Evolutionary conservation across 345 rosid genomes (phyloP).

Genomic region (Geranium brycei): DNA sequence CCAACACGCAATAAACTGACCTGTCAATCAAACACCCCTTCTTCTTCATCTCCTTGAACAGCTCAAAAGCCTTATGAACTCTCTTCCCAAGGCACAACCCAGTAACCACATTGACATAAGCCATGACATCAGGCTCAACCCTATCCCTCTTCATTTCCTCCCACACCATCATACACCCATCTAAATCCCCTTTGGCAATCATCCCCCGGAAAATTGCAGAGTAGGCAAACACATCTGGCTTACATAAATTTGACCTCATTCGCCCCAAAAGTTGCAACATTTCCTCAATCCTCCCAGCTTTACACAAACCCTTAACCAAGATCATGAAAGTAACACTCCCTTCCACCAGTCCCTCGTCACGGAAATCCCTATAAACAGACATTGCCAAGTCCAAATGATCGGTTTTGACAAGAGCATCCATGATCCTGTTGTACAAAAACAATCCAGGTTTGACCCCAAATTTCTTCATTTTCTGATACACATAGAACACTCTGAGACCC

Average conservation of each 20-base stretch:
- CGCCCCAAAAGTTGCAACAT: slow-evolving; percentile 47
- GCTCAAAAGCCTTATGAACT: slow-evolving; percentile 41
- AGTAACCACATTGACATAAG: slow-evolving; percentile 48
- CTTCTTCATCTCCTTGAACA: slow-evolving; percentile 69
- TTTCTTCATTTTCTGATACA: slow-evolving; percentile 83
- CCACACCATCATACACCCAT: slow-evolving; percentile 69
- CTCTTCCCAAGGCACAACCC: slow-evolving; percentile 60
- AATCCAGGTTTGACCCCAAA: slow-evolving; percentile 58
- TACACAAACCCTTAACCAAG: slow-evolving; percentile 67
- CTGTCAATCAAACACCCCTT: slow-evolving; percentile 62
- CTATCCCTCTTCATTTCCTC: slow-evolving; percentile 62
- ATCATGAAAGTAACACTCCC: slow-evolving; percentile 69
- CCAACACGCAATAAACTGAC: slow-evolving; percentile 43
- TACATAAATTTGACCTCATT: slow-evolving; percentile 59
- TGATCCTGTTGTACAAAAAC: slow-evolving; percentile 65
- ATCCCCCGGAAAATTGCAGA: slow-evolving; percentile 63
- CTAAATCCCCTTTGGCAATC: slow-evolving; percentile 52
- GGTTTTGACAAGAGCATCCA: slow-evolving; percentile 55
- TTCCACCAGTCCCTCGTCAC: slow-evolving; percentile 53
- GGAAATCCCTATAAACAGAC: slow-evolving; percentile 73
- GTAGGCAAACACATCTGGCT: slow-evolving; percentile 80
- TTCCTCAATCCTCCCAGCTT: slow-evolving; percentile 46
- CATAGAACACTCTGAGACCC: slow-evolving; percentile 65
- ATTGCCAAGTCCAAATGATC: slow-evolving; percentile 61
- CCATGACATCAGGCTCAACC: slow-evolving; percentile 75